Base-by-base conservation (phyloP, 345 rosid species). In the Arabis hirsuta region DNA sequence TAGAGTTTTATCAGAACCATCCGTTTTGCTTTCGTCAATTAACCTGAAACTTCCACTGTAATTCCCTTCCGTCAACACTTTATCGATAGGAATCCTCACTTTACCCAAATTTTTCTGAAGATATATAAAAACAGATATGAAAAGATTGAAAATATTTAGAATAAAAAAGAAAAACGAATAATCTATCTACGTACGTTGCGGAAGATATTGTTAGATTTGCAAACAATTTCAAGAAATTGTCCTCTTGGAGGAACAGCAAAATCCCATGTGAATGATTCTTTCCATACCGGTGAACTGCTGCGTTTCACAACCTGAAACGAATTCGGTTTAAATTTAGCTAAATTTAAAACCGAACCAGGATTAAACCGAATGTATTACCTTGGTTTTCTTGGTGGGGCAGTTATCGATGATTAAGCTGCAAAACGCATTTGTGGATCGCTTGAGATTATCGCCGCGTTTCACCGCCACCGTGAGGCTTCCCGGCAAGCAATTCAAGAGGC, bases 261-360 rank as follows among this genome's bases (percentile, higher is more conserved):
- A 31, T 86, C 88, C 98, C 96, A 92, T 22, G 93, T 87, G 70
- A 93, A 93, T 13, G 86, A 87, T 85, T 90, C 97, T 27, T 88
- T 81, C 98, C 97, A 90, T 69, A 90, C 98, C 14, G 97, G 98
- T 65, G 86, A 82, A 57, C 54, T 83, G 50, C 81, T 84, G 69
- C 87, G 88, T 87, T 76, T 88, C 70, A 87, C 87, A 26, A 93
- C 94, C 97, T 90, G 75, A 75, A 36, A 69, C 44, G 12, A 38
- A 13, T n/a, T 14, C 62, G 32, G 73, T 47, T 67, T 67, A 26
- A 29, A 38, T 55, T 4, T 19, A 36, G 5, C 12, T 38, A 24
- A 46, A 47, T 4, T 1, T 0, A 1, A 46, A 8, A 22, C 2
- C 38, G 41, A 36, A 36, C 41, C 41, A 9, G 16, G 24, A 27